Conservation (phyloP, 2,329 filamentous ascomycete genomes). For the Penicillium psychrosexuale region DNA sequence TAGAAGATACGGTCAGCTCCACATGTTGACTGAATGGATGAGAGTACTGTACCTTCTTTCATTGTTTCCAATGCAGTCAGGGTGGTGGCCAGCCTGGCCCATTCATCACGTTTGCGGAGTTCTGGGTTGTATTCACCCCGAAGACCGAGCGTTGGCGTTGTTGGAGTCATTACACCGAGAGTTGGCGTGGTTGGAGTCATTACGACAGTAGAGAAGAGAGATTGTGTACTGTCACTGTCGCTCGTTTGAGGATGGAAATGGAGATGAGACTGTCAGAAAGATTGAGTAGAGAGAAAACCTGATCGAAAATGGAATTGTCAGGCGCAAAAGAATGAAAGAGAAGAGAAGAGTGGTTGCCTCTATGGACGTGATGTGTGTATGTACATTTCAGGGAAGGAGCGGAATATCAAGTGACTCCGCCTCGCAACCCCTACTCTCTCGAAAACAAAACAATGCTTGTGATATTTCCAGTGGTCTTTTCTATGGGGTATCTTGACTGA, state of each 20-base stretch:
- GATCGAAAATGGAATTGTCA: not conserved
- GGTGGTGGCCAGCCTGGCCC: not conserved
- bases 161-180: not conserved
- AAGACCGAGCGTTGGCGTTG: not conserved
- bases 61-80: not conserved
- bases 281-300: not conserved
- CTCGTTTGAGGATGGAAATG: not conserved
- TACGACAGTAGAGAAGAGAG: not conserved
- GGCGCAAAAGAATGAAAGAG: not conserved
- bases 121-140: not conserved
- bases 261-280: not conserved
- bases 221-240: not conserved
- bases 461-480: not conserved
- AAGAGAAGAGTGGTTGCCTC: slow-evolving; percentile 2
- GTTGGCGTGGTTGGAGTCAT: not conserved
- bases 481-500: slow-evolving; percentile 17
- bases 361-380: not conserved
- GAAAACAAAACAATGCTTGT: not conserved
- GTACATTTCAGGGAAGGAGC: slow-evolving; percentile 3
- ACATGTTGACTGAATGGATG: not conserved
- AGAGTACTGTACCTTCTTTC: not conserved
- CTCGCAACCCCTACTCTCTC: not conserved
- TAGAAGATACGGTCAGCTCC: not conserved
- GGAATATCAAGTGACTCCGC: not conserved
- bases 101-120: not conserved